These are phyloP conservation scores for Clarireedia sp. DNA, from an alignment of 2,329 filamentous ascomycete genomes.

Conservation along the genomic window DNA sequence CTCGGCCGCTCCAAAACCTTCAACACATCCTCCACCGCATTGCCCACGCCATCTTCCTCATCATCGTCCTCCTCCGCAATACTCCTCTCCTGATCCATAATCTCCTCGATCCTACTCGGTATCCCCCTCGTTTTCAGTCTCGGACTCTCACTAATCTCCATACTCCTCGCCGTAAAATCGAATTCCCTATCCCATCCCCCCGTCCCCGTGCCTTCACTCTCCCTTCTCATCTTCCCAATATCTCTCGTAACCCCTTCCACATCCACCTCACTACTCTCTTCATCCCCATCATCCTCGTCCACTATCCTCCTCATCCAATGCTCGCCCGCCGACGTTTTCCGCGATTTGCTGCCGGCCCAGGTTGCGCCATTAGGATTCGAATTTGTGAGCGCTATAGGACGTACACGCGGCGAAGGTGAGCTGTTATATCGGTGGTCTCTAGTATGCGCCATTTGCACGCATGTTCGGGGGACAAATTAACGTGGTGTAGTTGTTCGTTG, in stretches of 20 bases:
- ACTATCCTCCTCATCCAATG: slow-evolving; percentile 4
- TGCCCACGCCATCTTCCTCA: not conserved
- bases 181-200: slow-evolving; percentile 21
- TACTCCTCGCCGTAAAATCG: slow-evolving; percentile 25
- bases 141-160: slow-evolving; percentile 20
- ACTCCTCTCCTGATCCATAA: slow-evolving; percentile 19
- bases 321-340: not conserved
- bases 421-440: slow-evolving; percentile 7
- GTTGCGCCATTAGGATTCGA: not conserved
- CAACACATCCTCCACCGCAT: not conserved
- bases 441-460: slow-evolving; percentile 6
- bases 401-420: slow-evolving; percentile 7
- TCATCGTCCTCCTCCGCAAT: slow-evolving; percentile 4
- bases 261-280: slow-evolving; percentile 1
- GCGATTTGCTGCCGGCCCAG: not conserved
- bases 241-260: slow-evolving; percentile 6
- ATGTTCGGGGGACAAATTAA: not conserved
- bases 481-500: not conserved
- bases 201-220: slow-evolving; percentile 14
- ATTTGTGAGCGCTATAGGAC: not conserved
- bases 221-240: slow-evolving; percentile 7
- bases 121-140: slow-evolving; percentile 1
- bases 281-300: slow-evolving; percentile 1
- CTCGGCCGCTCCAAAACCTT: not conserved
- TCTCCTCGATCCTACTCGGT: slow-evolving; percentile 20